These are phyloP conservation scores for Viridothelium virens DNA, from an alignment of 495 filamentous ascomycete species.

Conservation along the genomic window DNA sequence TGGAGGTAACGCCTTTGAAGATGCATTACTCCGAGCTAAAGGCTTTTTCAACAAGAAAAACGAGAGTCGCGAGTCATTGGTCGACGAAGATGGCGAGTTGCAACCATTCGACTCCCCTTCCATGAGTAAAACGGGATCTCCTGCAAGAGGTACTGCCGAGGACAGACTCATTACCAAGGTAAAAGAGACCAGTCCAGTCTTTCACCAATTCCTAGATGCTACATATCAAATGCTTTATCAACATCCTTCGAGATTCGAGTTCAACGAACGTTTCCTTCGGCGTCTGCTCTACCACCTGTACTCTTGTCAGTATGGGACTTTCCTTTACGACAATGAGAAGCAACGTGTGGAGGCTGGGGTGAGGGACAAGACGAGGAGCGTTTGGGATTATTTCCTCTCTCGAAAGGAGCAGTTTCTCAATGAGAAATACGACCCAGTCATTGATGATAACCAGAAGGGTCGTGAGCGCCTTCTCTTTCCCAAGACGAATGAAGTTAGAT, in stretches of 20 bases:
- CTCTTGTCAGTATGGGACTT: slow-evolving; percentile 94
- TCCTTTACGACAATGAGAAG: slow-evolving; percentile 91
- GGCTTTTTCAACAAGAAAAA: slow-evolving; percentile 82
- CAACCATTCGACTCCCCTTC: slow-evolving; percentile 46
- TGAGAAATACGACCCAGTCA: slow-evolving; percentile 61
- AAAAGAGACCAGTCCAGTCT: slow-evolving; percentile 90
- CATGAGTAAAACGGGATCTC: slow-evolving; percentile 26
- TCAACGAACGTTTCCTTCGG: slow-evolving; percentile 89
- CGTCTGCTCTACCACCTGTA: slow-evolving; percentile 90
- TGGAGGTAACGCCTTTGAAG: slow-evolving; percentile 71
- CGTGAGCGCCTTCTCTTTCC: slow-evolving; percentile 83
- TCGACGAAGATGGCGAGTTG: slow-evolving; percentile 54
- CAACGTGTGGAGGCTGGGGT: slow-evolving; percentile 70
- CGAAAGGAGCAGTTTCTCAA: slow-evolving; percentile 74
- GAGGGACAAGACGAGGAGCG: slow-evolving; percentile 67
- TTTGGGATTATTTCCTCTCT: slow-evolving; percentile 92
- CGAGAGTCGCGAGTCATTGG: slow-evolving; percentile 54
- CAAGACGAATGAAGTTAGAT: slow-evolving; percentile 55
- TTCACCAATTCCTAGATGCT: slow-evolving; percentile 96
- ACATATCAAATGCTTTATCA: slow-evolving; percentile 87
- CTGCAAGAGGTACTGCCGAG: slow-evolving; percentile 37
- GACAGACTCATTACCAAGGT: slow-evolving; percentile 50
- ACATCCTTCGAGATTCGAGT: slow-evolving; percentile 87
- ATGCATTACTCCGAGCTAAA: slow-evolving; percentile 77
- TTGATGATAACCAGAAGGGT: slow-evolving; percentile 70